Base-by-base conservation (phyloP, 148 eudicot species). In the Rhododendron ovatum region DNA sequence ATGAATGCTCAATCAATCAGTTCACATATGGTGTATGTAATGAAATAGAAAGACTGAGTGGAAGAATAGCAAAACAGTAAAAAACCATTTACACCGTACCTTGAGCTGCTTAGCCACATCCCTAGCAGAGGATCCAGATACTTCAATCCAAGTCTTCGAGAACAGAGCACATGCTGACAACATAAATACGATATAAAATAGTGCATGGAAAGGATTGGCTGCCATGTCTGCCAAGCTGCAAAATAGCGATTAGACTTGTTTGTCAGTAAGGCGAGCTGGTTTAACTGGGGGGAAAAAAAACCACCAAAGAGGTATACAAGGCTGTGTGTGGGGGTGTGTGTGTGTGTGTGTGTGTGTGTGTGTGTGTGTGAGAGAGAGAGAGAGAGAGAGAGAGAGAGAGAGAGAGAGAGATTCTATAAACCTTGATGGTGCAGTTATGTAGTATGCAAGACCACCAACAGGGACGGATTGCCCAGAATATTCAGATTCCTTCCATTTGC, bases 31-130 rank as follows among this genome's bases (percentile, higher is more conserved):
- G 61, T 28, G 18, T 13, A 13, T 30, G 8, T 14, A 71, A 14
- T 33, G 39, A 71, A 47, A 55, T 55, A 55, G 3, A 5, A 55
- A 5, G 18, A 18, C 61, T 17, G 76, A 13, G 18, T 3, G 18
- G 18, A 71, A 71, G 20, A 65, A 33, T 14, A 71, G 8, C 76
- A 71, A 71, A 30, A 71, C 33, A 30, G 18, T 1, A 14, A 14
- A 30, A 14, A 30, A 22, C 37, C 15, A 74, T 17, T 20, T 15
- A 33, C n/a, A 39, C 5, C 0, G 11, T 18, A 92, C 98, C 98
- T 96, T 96, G n/a, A 96, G 98, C 87, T 96, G 98, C 89, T 94
- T 93, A 80, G 98, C 98, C 50, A 96, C 98, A 90, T 94, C 98
- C 87, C 86, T 92, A 41, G 98, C 98, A 37, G 98, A 96, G 63